Base-by-base conservation (phyloP, 2,329 filamentous ascomycete species). In the Chalara sp. region DNA sequence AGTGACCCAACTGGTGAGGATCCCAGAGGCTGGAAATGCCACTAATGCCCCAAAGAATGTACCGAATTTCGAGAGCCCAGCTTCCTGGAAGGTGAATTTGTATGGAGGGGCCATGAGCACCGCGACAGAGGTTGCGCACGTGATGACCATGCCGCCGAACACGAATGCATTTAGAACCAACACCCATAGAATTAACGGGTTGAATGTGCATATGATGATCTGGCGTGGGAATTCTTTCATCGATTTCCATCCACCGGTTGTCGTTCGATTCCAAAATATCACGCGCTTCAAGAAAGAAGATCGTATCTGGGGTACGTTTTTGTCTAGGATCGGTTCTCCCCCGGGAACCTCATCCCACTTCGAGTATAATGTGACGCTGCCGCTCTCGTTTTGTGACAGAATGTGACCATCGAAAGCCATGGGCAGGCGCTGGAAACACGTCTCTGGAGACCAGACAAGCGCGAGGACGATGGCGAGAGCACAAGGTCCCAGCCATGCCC, bases 321-420 rank as follows among this genome's bases (percentile, higher is more conserved):
- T 51, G 32, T 6, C 51, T 45, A 4, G 46, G 43, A 53, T 37
- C 8, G 47, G 53, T 50, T 53, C 52, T 5, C 51, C 55, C n/a
- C 54, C 50, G 6, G 59, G 57, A 2, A 65, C 58, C 2, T 56
- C 52, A 3, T 66, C 63, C 53, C 60, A 61, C 29, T 68, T 63
- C 32, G 66, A 48, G 8, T 50, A 71, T 29, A 71, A 61, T 5
- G 60, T 64, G 11, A 70, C 58, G 49, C 66, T 70, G 53, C 71
- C 70, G 0, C 65, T 66, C 2, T 63, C 64, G 12, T 59, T 65
- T 52, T 72, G 69, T 2, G 68, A 47, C 3, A 72, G 50, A 5
- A 71, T 67, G 29, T 67, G 66, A 2, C 70, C 70, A 53, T 72
- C 65, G 40, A 70, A 70, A 6, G 70, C 69, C 7, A 72, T 63